phyloP scores from a whole-genome alignment of 2,329 filamentous ascomycete species.

The Corinectria fuckeliana region DNA sequence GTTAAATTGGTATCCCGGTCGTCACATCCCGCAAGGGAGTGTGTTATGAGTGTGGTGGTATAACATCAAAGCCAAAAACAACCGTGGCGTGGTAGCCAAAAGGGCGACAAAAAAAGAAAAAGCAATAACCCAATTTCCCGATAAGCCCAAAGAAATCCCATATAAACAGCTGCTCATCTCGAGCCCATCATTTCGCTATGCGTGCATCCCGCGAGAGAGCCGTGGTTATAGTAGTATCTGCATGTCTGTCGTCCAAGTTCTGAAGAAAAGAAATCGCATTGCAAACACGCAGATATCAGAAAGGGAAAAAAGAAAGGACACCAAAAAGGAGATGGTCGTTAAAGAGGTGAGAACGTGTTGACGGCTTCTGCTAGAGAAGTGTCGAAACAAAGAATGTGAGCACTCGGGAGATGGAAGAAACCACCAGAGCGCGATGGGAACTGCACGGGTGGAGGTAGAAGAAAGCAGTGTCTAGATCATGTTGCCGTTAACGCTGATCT shows the following conservation, averaged over 20 bases:
- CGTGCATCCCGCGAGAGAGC: constrained; percentile 40
- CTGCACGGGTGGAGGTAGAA: not conserved
- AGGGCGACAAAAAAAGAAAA: not conserved
- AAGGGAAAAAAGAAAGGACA: too few species aligned
- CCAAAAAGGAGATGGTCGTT: constrained; percentile 5
- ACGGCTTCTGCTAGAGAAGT: not conserved
- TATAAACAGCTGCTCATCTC: constrained; percentile 35
- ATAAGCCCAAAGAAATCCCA: constrained; percentile 20
- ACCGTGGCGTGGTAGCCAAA: constrained; percentile 4
- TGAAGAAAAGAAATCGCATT: constrained; percentile 19
- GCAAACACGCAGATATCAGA: constrained; percentile 13
- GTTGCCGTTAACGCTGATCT: constrained; percentile 81
- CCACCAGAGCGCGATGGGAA: not conserved
- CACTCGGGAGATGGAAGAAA: not conserved
- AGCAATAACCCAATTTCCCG: not conserved
- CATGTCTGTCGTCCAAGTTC: constrained; percentile 32
- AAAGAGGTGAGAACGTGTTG: not conserved
- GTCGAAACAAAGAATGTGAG: not conserved
- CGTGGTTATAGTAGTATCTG: constrained; percentile 33
- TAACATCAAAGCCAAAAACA: constrained; percentile 2
- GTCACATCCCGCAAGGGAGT: constrained; percentile 23
- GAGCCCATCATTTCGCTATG: constrained; percentile 38
- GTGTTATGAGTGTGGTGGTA: constrained; percentile 19
- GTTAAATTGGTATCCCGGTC: constrained; percentile 35
- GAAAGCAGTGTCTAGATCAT: constrained; percentile 60